Conservation (phyloP, 2,329 filamentous ascomycete species). For the Fusarium proliferatum region DNA sequence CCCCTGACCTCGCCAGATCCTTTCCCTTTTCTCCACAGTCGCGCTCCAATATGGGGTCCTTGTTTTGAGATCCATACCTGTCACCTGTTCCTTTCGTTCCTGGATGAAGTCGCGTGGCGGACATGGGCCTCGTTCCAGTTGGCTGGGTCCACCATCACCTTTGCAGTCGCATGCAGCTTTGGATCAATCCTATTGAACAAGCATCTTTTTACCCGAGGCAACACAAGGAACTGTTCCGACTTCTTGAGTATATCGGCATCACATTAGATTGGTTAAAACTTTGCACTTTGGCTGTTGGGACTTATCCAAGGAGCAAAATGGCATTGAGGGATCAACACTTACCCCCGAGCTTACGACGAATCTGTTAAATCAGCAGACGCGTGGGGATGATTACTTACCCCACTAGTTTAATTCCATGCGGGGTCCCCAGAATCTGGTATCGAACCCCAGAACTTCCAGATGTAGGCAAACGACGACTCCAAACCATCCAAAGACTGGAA, state of each 20-base stretch:
- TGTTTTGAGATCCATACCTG: not conserved
- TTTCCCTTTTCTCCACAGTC: not conserved
- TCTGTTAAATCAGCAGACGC: not conserved
- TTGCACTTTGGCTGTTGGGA: not conserved
- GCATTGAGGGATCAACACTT: not conserved
- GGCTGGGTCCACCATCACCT: not conserved
- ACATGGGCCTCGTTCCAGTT: too few relatives aligned
- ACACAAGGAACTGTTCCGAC: accelerated
- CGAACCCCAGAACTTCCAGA: not conserved
- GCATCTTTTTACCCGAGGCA: not conserved
- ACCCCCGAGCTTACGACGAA: not conserved
- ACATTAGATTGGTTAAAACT: accelerated
- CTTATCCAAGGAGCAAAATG: not conserved
- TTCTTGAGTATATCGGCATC: too few relatives aligned
- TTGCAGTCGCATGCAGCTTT: not conserved
- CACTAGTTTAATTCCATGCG: not conserved
- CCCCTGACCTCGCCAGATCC: not conserved
- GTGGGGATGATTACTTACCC: not conserved
- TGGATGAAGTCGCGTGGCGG: not conserved
- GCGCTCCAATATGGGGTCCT: accelerated
- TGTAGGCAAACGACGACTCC: not conserved
- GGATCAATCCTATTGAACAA: not conserved
- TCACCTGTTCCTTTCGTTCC: not conserved
- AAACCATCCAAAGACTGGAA: not conserved
- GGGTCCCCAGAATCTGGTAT: not conserved